Conservation (phyloP, 306 rosid genomes). For the Cicer chorassanicum region DNA sequence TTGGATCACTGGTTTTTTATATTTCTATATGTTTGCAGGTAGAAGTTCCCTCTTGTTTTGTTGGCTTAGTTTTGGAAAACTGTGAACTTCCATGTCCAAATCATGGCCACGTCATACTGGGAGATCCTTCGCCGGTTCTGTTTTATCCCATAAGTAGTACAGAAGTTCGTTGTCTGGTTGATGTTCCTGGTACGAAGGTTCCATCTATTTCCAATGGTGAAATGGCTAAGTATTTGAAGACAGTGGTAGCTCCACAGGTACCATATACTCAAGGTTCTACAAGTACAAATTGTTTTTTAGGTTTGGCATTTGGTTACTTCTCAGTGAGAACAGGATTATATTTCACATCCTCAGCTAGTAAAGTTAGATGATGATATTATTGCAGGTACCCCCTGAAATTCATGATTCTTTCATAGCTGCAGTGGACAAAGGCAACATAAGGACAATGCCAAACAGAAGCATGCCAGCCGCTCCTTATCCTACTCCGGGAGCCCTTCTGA, state of each 20-base stretch:
- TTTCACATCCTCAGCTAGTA: background rate
- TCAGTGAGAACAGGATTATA: conserved; percentile 6
- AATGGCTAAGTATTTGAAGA: conserved; percentile 85
- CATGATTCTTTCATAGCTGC: conserved; percentile 80
- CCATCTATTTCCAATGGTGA: conserved; percentile 95
- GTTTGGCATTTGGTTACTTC: background rate
- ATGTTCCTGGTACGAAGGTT: conserved; percentile 92
- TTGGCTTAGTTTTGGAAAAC: conserved; percentile 82
- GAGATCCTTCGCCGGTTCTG: conserved; percentile 92
- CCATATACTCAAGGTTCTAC: background rate
- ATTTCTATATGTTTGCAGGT: conserved; percentile 61
- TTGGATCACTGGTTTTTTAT: conserved; percentile 13
- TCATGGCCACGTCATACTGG: conserved; percentile 87
- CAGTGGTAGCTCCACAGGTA: conserved; percentile 90
- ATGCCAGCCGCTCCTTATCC: conserved; percentile 95
- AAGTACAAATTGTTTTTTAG: background rate
- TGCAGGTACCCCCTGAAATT: conserved; percentile 81
- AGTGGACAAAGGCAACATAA: conserved; percentile 73
- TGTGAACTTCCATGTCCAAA: conserved; percentile 91
- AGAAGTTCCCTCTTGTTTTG: conserved; percentile 91
- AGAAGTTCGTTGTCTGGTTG: conserved; percentile 94
- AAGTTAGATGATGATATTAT: conserved; percentile 36
- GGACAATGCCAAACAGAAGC: conserved; percentile 98
- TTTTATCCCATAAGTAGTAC: conserved; percentile 91
- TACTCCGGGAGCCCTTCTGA: conserved; percentile 89